Evolutionary conservation across 1,284 basidiomycete species (phyloP).

Genomic region (Moesziomyces globuligerus): DNA sequence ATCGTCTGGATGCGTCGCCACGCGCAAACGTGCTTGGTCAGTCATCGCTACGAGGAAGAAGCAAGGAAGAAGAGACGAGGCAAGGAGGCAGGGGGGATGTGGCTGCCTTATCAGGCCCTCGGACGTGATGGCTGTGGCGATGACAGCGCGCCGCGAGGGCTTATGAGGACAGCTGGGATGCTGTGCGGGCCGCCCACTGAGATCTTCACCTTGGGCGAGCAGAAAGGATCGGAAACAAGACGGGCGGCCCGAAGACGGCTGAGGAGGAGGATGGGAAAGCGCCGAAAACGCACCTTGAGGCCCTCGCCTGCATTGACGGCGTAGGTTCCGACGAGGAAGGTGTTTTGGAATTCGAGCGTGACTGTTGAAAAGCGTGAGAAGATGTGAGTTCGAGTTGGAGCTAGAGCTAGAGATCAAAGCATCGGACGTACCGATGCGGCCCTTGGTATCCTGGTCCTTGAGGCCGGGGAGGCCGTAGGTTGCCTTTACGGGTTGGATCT

Average conservation of each 20-base stretch:
- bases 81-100: conserved; percentile 8
- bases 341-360: conserved; percentile 80
- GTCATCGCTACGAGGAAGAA: too few relatives aligned
- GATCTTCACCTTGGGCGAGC: conserved; percentile 31
- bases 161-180: conserved; percentile 27
- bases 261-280: neutral
- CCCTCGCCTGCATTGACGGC: conserved; percentile 85
- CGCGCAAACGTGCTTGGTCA: too few relatives aligned
- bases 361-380: conserved; percentile 71
- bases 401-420: too few relatives aligned
- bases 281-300: conserved; percentile 74
- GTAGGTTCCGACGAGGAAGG: conserved; percentile 82
- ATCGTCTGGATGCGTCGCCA: conserved; percentile 29
- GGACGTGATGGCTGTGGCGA: conserved; percentile 4
- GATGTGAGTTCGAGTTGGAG: neutral
- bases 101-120: conserved; percentile 41
- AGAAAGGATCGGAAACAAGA: conserved; percentile 21
- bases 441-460: conserved; percentile 52
- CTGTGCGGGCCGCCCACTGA: conserved; percentile 14
- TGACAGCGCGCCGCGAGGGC: conserved; percentile 9
- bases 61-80: neutral
- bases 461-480: conserved; percentile 73
- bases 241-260: conserved; percentile 10
- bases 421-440: conserved; percentile 53
- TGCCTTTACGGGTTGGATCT: conserved; percentile 74